phyloP scores from a whole-genome alignment of 1,284 basidiomycete species.

The Vanrija sp. region DNA sequence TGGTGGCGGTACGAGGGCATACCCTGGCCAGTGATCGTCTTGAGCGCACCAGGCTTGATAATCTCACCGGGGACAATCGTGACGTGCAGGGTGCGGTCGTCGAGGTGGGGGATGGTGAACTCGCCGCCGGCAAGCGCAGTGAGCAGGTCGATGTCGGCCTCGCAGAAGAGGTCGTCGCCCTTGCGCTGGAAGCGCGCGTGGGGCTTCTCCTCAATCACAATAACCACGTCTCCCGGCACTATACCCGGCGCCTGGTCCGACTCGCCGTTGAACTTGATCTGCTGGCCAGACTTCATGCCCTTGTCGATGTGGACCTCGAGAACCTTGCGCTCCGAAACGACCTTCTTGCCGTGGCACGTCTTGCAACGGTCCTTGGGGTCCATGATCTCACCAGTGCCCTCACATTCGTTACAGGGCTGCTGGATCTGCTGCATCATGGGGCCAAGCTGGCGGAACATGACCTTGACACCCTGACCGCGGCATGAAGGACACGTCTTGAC shows the following conservation, averaged over 20 bases:
- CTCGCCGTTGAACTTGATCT: slow-evolving; percentile 90
- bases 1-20: slow-evolving; percentile 99
- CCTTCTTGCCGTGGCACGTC: slow-evolving; percentile 93
- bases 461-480: slow-evolving; percentile 84
- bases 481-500: slow-evolving; percentile 77
- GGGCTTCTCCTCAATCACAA: slow-evolving; percentile 93
- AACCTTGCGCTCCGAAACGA: slow-evolving; percentile 90
- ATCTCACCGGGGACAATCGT: slow-evolving; percentile 86
- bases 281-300: slow-evolving; percentile 98
- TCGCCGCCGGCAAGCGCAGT: slow-evolving; percentile 91
- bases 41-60: slow-evolving; percentile 86
- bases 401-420: slow-evolving; percentile 88
- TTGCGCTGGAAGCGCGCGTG: slow-evolving; percentile 89
- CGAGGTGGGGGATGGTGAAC: slow-evolving; percentile 87
- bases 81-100: slow-evolving; percentile 83
- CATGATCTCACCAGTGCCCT: slow-evolving; percentile 88
- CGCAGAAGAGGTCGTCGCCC: slow-evolving; percentile 84
- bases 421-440: slow-evolving; percentile 99
- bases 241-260: slow-evolving; percentile 91
- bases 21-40: slow-evolving; percentile 89
- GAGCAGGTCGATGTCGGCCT: slow-evolving; percentile 87
- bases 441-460: slow-evolving; percentile 86
- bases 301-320: slow-evolving; percentile 99
- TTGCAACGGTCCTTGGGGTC: slow-evolving; percentile 91
- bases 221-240: slow-evolving; percentile 92